Conservation (phyloP, 2,329 filamentous ascomycete species). For the Diatrype stigma region DNA sequence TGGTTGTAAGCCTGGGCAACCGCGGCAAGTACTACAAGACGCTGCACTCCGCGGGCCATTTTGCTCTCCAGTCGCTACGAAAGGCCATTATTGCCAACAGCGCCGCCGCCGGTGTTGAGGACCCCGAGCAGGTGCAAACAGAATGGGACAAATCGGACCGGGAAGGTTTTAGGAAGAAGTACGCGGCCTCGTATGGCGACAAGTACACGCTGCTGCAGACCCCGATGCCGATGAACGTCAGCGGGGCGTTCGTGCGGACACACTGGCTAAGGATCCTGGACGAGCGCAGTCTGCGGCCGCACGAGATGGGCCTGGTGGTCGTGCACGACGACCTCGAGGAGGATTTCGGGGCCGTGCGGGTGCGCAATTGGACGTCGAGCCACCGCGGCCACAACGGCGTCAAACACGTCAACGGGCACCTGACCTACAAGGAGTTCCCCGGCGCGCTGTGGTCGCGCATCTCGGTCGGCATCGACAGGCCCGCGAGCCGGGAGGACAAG, state of each 20-base stretch:
- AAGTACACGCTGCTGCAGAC: constrained; percentile 70
- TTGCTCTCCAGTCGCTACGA: constrained; percentile 61
- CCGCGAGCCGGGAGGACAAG: constrained; percentile 59
- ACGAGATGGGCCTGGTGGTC: constrained; percentile 56
- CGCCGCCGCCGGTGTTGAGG: no score
- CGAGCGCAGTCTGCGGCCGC: not conserved
- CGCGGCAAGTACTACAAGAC: constrained; percentile 70
- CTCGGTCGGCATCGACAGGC: constrained; percentile 84
- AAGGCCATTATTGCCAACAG: constrained; percentile 41
- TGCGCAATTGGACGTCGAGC: constrained; percentile 60
- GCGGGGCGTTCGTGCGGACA: constrained; percentile 66
- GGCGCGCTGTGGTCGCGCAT: constrained; percentile 53
- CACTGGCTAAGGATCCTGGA: constrained; percentile 29
- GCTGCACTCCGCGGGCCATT: constrained; percentile 84
- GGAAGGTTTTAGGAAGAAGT: constrained; percentile 43
- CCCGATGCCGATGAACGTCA: constrained; percentile 78
- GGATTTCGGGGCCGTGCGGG: constrained; percentile 61
- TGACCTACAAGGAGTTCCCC: constrained; percentile 40
- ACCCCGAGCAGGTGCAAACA: no score
- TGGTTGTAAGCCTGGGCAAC: constrained; percentile 87
- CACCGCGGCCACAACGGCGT: constrained; percentile 71
- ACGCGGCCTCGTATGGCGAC: constrained; percentile 41
- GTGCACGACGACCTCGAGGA: constrained; percentile 87
- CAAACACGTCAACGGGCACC: constrained; percentile 56
- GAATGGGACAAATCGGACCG: no score